These are phyloP conservation scores for Candida xyloterini DNA, from an alignment of 805 yeast species.

Conservation along the genomic window DNA sequence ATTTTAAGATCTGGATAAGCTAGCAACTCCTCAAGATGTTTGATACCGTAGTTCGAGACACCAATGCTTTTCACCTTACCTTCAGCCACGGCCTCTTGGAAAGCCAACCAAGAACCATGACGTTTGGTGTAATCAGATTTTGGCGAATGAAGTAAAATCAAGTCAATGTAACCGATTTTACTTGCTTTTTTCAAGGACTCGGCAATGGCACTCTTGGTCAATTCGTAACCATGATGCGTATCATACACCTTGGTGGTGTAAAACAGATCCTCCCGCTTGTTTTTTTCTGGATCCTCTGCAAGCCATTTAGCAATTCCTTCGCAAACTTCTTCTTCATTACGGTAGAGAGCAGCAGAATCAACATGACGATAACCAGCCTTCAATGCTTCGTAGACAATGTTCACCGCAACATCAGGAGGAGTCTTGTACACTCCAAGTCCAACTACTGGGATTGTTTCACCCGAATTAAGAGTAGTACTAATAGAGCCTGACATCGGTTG, in stretches of 20 bases:
- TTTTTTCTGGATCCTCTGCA: constrained; percentile 21
- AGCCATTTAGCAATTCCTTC: constrained; percentile 52
- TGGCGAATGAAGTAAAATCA: constrained; percentile 55
- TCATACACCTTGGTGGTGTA: constrained; percentile 40
- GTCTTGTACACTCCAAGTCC: constrained; percentile 55
- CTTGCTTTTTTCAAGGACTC: constrained; percentile 41
- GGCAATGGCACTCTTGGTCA: constrained; percentile 42
- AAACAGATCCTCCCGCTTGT: constrained; percentile 38
- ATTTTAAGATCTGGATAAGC: constrained; percentile 42
- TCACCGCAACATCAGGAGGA: constrained; percentile 37
- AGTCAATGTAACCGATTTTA: constrained; percentile 49
- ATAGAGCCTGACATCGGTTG: constrained; percentile 4
- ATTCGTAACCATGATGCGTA: constrained; percentile 33
- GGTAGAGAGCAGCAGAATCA: constrained; percentile 69
- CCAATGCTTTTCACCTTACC: constrained; percentile 56
- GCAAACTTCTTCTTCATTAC: constrained; percentile 60
- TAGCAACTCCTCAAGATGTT: constrained; percentile 54
- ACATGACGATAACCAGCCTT: constrained; percentile 68
- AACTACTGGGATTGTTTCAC: constrained; percentile 51
- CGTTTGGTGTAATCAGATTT: constrained; percentile 40
- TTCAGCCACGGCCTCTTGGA: constrained; percentile 51
- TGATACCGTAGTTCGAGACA: constrained; percentile 60
- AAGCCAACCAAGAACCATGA: constrained; percentile 50
- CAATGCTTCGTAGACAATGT: constrained; percentile 56
- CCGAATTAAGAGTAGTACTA: constrained; percentile 43